Percentiles rank a stretch among this genome's conserved stretches.
phyloP scores from a whole-genome alignment of 73 alveolate genomes.

The Tetrahymena elliotti region DNA sequence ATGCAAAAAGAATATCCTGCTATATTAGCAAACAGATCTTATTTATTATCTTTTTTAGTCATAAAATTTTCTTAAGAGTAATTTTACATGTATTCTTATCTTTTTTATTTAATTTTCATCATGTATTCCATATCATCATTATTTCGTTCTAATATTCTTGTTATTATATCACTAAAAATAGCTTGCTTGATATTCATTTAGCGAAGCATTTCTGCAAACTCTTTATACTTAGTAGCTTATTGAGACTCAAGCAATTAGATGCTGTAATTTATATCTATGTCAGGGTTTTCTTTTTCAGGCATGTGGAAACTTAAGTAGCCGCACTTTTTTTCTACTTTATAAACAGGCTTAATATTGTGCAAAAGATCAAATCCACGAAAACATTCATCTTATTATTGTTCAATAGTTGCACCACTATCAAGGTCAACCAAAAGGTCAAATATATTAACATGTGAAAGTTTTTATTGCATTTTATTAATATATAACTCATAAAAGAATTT shows the following conservation, averaged over 20 bases:
- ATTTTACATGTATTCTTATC: not conserved
- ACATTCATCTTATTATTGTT: not conserved
- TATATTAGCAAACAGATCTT: not conserved
- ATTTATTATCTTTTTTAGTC: not conserved
- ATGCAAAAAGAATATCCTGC: not conserved
- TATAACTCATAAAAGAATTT: not conserved
- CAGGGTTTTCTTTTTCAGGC: not conserved
- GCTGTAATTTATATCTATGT: not conserved
- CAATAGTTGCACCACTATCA: not conserved
- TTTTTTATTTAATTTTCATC: not conserved
- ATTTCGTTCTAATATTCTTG: not conserved
- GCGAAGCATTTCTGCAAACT: not conserved
- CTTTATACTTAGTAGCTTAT: not conserved
- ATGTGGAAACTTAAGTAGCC: not conserved
- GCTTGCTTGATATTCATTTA: not conserved
- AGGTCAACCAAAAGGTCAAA: not conserved
- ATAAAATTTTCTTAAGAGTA: not conserved
- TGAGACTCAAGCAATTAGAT: not conserved
- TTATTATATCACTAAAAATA: not conserved
- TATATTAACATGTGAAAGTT: not conserved
- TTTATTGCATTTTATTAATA: not conserved
- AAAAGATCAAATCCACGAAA: not conserved
- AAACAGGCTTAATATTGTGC: not conserved
- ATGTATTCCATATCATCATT: not conserved
- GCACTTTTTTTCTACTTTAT: not conserved